Conservation (phyloP, 169 alveolate genomes). For the Babesia sp. region DNA sequence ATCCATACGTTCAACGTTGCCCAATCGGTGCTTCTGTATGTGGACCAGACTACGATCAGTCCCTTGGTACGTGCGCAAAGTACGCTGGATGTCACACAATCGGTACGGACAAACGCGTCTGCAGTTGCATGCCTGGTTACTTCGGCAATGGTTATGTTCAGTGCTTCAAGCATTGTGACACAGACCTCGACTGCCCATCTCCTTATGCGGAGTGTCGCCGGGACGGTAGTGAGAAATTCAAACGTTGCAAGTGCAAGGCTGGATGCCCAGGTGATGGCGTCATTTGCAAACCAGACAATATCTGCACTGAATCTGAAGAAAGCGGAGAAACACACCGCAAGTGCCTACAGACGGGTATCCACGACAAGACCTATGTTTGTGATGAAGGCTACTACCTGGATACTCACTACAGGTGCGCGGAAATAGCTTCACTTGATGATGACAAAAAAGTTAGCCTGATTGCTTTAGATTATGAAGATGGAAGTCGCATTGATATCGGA, state of each 20-base stretch:
- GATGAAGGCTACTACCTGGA: slow-evolving; percentile 52
- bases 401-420: slow-evolving; percentile 21
- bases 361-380: slow-evolving; percentile 38
- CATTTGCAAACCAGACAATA: slow-evolving; percentile 27
- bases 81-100: slow-evolving; percentile 39
- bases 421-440: slow-evolving; percentile 14
- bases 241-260: slow-evolving; percentile 59
- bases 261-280: slow-evolving; percentile 65
- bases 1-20: slow-evolving; percentile 28
- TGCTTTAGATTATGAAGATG: slow-evolving; percentile 33
- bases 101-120: slow-evolving; percentile 22
- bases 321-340: slow-evolving; percentile 11
- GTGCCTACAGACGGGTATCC: slow-evolving; percentile 31
- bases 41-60: slow-evolving; percentile 4
- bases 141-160: slow-evolving; percentile 51
- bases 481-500: slow-evolving; percentile 55
- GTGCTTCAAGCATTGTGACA: slow-evolving; percentile 56
- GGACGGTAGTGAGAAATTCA: slow-evolving; percentile 5
- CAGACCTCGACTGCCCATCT: slow-evolving; percentile 53
- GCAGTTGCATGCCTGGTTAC: slow-evolving; percentile 57
- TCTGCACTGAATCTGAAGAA: slow-evolving; percentile 4
- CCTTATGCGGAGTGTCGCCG: slow-evolving; percentile 44
- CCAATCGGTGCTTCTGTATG: not conserved
- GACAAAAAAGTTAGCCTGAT: slow-evolving; percentile 29
- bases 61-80: slow-evolving; percentile 26